Evolutionary conservation across 2,329 filamentous ascomycete species (phyloP), one percentile per base, ranked within the genome.

Genomic region (Lojkania enalia): DNA sequence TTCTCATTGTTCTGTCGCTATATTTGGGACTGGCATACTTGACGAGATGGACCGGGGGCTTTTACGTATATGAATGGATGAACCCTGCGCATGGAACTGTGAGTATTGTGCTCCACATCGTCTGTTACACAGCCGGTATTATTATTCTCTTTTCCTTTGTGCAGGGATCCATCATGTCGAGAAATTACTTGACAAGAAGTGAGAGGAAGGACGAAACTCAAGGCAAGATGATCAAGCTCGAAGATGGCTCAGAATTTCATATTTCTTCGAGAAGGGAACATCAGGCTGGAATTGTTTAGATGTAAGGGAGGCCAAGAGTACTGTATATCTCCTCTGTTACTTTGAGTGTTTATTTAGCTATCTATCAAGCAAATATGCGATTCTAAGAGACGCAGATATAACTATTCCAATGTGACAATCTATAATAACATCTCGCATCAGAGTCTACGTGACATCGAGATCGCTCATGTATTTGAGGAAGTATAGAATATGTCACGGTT

Each of bases 1-100:
- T 90, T 9, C 70, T 90, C 51, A 44, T 87, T 11, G 67, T 92
- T 2, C 76, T 94, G 23, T 80, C 80, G 0, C 70, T 83, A 1
- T 95, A 94, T 64, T 76, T 90, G 3, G 80, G 74, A 1, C 73
- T 94, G 4, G 87, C 87, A 1, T 94, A 87, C 66, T 55, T 92
- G 12, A 90, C 86, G 2, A 69, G 78, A 47, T 81, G 80, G 4
- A 83, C 82, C 0, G 77, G 88, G 64, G 81, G 80, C 2, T 87
- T 85, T 62, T 94, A 90, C 66, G 79, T 86, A 0, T 94, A 95
- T 70, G 66, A 61, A 47, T 94, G 56, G 59, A 49, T 61, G 56
- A 60, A 62, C 13, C 59, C 57, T 23, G 59, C 56, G 5, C 59
- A 61, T 35, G 59, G 57, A 1, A 52, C 44, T 3, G 46, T 40